A percentile compares a stretch with the other conserved stretches of the same genome.
These are phyloP conservation scores for Yarrowia alimentaria DNA, from an alignment of 805 yeast species.

Conservation along the genomic window DNA sequence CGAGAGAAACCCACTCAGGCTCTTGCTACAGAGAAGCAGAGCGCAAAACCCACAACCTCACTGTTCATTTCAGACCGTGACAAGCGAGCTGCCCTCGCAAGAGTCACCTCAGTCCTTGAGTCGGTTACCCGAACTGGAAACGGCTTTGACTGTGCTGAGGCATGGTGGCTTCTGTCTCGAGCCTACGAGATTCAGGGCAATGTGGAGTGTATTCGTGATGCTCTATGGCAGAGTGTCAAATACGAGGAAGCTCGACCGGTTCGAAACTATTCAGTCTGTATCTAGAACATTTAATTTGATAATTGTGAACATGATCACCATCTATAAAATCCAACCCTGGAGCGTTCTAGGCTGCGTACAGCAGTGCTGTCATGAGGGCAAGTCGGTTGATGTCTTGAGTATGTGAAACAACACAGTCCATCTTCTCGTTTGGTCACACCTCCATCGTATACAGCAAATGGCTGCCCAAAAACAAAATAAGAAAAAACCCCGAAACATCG, in stretches of 20 bases:
- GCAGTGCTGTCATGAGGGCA: no score
- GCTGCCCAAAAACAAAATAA: no score
- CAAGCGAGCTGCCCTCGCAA: constrained; percentile 56
- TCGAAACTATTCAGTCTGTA: constrained; percentile 39
- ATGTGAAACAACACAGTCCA: no score
- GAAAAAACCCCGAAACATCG: no score
- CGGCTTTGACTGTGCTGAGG: constrained; percentile 53
- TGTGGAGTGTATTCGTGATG: constrained; percentile 46
- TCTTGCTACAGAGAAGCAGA: constrained; percentile 15
- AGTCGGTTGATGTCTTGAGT: no score
- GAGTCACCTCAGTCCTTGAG: constrained; percentile 44
- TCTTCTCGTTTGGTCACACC: no score
- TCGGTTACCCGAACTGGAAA: constrained; percentile 42
- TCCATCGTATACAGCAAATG: no score
- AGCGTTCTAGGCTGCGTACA: no score
- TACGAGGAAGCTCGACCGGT: constrained; percentile 61
- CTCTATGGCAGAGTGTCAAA: constrained; percentile 63
- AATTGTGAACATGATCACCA: no score
- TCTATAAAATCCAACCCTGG: no score
- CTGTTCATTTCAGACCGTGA: constrained; percentile 57
- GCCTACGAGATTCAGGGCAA: constrained; percentile 62
- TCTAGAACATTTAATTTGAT: constrained; percentile 23
- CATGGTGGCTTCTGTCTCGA: constrained; percentile 66
- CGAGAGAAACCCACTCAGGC: constrained; percentile 20
- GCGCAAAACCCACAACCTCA: background rate